phyloP scores from a whole-genome alignment of 352 stramenopile species.

The Globisporangium spiculum region DNA sequence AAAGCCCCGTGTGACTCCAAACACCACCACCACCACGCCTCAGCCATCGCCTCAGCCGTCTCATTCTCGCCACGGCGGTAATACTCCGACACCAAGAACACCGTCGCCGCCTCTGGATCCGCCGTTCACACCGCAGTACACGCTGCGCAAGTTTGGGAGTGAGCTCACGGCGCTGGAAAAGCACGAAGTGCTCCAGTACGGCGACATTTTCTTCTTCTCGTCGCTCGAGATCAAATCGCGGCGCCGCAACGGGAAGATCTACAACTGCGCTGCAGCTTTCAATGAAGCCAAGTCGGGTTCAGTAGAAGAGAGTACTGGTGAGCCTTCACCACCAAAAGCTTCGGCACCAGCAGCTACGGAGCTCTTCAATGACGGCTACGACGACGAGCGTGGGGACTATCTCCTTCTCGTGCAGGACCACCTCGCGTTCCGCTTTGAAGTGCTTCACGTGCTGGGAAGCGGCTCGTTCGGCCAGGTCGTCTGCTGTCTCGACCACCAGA shows the following conservation, averaged over 20 bases:
- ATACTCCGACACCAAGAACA: background rate
- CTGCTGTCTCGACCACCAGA: slow-evolving; percentile 87
- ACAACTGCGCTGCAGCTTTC: slow-evolving; percentile 11
- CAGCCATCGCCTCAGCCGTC: background rate
- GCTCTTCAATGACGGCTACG: slow-evolving; percentile 91
- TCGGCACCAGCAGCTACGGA: background rate
- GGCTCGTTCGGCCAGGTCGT: slow-evolving; percentile 99
- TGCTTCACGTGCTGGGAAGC: slow-evolving; percentile 94
- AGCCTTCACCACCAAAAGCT: background rate
- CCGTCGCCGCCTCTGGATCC: slow-evolving; percentile 21
- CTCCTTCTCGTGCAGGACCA: slow-evolving; percentile 93
- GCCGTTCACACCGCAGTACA: slow-evolving; percentile 27
- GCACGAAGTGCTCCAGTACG: slow-evolving; percentile 46
- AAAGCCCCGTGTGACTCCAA: slow-evolving; percentile 19
- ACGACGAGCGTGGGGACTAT: slow-evolving; percentile 98
- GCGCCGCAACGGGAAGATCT: slow-evolving; percentile 32
- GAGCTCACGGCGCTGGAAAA: slow-evolving; percentile 53
- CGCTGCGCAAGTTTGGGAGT: slow-evolving; percentile 6
- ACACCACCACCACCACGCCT: slow-evolving; percentile 11
- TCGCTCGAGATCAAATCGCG: slow-evolving; percentile 30
- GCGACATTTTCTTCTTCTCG: slow-evolving; percentile 52
- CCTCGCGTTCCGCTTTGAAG: slow-evolving; percentile 92
- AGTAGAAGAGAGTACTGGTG: slow-evolving; percentile 2
- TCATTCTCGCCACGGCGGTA: background rate
- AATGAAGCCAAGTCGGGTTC: no score